Base-by-base conservation (phyloP, 2,329 filamentous ascomycete genomes). In the Sarocladium oryzae region DNA sequence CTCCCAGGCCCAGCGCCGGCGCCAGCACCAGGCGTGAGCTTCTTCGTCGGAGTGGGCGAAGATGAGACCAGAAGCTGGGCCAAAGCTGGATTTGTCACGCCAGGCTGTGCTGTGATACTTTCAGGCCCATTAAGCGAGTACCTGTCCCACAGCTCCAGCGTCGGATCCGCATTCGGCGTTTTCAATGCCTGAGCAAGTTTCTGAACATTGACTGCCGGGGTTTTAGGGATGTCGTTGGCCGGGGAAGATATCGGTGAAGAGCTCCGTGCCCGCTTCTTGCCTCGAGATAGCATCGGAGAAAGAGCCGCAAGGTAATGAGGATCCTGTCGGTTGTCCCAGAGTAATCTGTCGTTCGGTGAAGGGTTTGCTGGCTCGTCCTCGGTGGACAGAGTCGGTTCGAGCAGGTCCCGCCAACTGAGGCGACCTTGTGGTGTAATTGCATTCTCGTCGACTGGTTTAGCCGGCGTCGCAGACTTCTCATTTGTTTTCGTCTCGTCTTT, bases 121-220 rank as follows among this genome's bases (percentile, higher is more conserved):
- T 60, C 74, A 23, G 56, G 54, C 69, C 51, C 62, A 33, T 61
- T 66, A 15, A 81, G 67, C 33, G 85, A 79, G 62, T 88, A 89
- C 50, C 85, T 82, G 58, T 86, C 87, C 88, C 88, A 92, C 2
- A 91, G 68, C 56, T 91, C 86, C 28, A 85, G 68, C 2, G 85
- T 86, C 33, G 88, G 85, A 60, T 91, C 86, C 28, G 82, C 77
- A 56, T 85, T 80, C 11, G 84, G 84, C 1, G 85, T 86, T 56
- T 78, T 83, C 38, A 88, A 66, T 1, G 79, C 72, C 51, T 77
- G 72, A 35, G 78, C 76, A 37, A 85, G 67, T 55, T 76, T 74
- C 59, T 81, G 77, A 35, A 84, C 68, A 58, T 86, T 81, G 54
- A 84, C 69, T 0, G 75, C 61, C 6, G 74, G 71, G 1, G 70